Conservation (phyloP, 805 yeast genomes). For the Saturnispora mendoncae region DNA sequence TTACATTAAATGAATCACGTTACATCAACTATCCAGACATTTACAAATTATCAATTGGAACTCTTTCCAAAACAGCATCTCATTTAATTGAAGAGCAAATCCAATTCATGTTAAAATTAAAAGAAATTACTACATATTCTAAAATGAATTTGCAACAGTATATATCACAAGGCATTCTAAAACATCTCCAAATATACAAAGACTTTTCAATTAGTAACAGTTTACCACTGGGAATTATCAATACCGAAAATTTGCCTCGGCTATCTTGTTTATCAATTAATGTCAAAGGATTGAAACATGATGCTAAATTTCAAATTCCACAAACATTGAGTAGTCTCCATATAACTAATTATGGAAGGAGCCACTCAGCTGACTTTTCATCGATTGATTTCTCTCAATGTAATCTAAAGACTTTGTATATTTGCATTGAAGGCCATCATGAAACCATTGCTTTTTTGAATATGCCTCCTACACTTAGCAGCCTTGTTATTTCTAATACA, state of each 20-base stretch:
- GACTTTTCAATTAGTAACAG: neutral
- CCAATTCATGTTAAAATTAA: conserved; percentile 1
- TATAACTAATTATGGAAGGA: neutral
- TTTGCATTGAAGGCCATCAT: neutral
- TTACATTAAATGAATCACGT: conserved; percentile 1
- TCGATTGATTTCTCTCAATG: neutral
- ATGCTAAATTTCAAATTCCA: neutral
- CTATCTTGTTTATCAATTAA: neutral
- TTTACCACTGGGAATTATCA: neutral
- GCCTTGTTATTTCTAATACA: neutral
- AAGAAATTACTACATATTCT: conserved; percentile 1
- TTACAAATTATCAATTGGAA: neutral
- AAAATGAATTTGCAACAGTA: neutral
- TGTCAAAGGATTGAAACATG: neutral
- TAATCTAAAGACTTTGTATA: neutral
- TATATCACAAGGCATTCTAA: neutral
- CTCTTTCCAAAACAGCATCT: neutral
- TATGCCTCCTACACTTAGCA: neutral
- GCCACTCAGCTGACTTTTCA: neutral
- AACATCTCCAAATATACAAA: neutral
- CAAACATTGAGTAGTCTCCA: conserved; percentile 1
- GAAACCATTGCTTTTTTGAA: neutral
- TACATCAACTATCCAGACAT: neutral
- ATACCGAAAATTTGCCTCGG: neutral
- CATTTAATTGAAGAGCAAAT: neutral